Evolutionary conservation across 805 yeast genomes (phyloP), one percentile per base, ranked within the genome.

Genomic region (Crinitomyces ghanaensis): DNA sequence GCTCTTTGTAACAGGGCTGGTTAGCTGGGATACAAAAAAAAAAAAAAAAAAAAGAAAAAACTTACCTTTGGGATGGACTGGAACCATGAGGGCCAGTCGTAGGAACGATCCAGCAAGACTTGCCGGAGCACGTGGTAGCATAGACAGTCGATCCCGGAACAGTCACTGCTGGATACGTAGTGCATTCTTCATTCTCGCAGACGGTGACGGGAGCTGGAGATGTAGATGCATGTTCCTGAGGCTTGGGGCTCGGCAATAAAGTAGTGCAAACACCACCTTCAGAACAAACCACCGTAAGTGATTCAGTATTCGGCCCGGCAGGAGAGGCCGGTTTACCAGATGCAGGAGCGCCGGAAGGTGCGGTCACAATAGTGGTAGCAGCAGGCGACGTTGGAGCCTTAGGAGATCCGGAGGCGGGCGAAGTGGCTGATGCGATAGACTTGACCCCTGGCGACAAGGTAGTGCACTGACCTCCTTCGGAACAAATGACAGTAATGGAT

Each of bases 31-130:
- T n/a, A n/a, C n/a, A n/a, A n/a, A n/a, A n/a, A n/a, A n/a, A n/a
- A n/a, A n/a, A n/a, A n/a, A n/a, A n/a, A n/a, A 25, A 12, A 15
- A 7, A 25, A 8, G 14, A 25, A 12, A n/a, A 15, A 9, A 24
- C 19, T 12, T 19, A 14, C 5, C 12, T 9, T 13, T 18, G 31
- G 16, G 6, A 5, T 19, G 5, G 32, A 29, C 13, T 15, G 5
- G 19, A 5, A 21, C 25, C 9, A 11, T 13, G 33, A 13, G 38
- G 15, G 6, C 28, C 25, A 12, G 31, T 44, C 20, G 40, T 34
- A 3, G 91, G 46, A 79, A 88, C 50, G 68, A 88, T 12, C 70
- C 71, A 30, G 78, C 96, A 1, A 70, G 40, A 11, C 88, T 88
- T 58, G 74, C 79, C 16, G 93, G 93, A n/a, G 58, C 72, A 18